Evolutionary conservation across 257 asterid species (phyloP), one percentile per base, ranked within the genome.

Genomic region (Salvia hispanica): DNA sequence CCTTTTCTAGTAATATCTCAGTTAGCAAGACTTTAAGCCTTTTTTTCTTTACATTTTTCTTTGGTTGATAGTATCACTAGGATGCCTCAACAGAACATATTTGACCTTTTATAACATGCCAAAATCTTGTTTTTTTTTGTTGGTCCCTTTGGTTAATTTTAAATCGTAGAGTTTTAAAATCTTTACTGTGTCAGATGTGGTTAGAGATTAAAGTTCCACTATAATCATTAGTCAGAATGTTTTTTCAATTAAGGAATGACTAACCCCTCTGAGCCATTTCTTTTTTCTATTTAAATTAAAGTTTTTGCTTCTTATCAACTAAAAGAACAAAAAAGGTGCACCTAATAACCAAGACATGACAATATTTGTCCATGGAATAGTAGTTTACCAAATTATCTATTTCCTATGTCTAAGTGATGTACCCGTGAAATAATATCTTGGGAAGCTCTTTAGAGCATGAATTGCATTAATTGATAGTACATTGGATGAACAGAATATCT

Each of bases 1-100:
- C 46, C 54, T 78, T 70, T 42, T 74, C 28, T 75, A 66, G 53
- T 18, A 18, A 54, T 16, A 25, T 58, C 36, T 39, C 12, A 66
- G 60, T 53, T 39, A 39, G 43, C 14, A 53, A 61, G 28, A 36
- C 61, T 65, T 45, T 31, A 8, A 67, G 9, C 45, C 8, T 36
- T 13, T 64, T 45, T 56, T 46, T 5, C 12, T 15, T 37, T 36
- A 7, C 31, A 1, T 36, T 58, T 4, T 14, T 39, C 16, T 2
- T 7, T 40, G 45, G 45, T 2, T 7, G 9, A 6, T 39, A 2
- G 8, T 39, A 39, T 39, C 43, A 39, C 43, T 40, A 40, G 45
- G 45, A 40, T 40, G 45, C 13, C 25, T 16, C 52, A 10, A 4
- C 14, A 45, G 14, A 16, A 11, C 15, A 46, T 6, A 58, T 66